A percentile compares a stretch with the other conserved stretches of the same genome.
phyloP scores from a whole-genome alignment of 768 basidiomycete genomes.

The Piloderma croceum region DNA sequence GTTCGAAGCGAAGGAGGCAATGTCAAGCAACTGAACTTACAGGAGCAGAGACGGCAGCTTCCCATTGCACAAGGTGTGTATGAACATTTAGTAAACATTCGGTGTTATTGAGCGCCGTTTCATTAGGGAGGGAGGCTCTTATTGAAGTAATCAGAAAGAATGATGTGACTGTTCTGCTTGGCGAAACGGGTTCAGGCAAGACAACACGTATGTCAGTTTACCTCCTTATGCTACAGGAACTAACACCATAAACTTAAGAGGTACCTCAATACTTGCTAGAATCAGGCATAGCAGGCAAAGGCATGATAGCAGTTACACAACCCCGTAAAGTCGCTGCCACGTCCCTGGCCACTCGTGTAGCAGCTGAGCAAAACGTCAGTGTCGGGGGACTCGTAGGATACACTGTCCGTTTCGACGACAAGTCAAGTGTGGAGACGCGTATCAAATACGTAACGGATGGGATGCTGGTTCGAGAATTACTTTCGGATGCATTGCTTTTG shows the following conservation, averaged over 20 bases:
- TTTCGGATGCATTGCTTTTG: slow-evolving; percentile 69
- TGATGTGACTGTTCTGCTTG: slow-evolving; percentile 85
- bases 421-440: slow-evolving; percentile 60
- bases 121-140: slow-evolving; percentile 66
- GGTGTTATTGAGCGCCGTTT: slow-evolving; percentile 1
- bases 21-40: slow-evolving; percentile 31
- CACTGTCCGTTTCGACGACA: slow-evolving; percentile 93
- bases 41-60: slow-evolving; percentile 63
- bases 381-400: slow-evolving; percentile 86
- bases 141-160: slow-evolving; percentile 67
- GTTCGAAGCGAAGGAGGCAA: not conserved
- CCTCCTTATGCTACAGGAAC: not conserved
- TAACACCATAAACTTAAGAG: slow-evolving; percentile 45
- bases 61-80: slow-evolving; percentile 73
- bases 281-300: slow-evolving; percentile 61
- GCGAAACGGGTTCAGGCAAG: slow-evolving; percentile 98
- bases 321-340: slow-evolving; percentile 94
- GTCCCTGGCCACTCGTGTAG: slow-evolving; percentile 87
- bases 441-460: slow-evolving; percentile 98
- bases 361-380: slow-evolving; percentile 67
- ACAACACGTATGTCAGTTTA: slow-evolving; percentile 79
- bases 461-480: slow-evolving; percentile 91
- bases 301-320: slow-evolving; percentile 89
- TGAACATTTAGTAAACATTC: not conserved
- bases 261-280: slow-evolving; percentile 94